phyloP scores from a whole-genome alignment of 345 rosid genomes.

The Erysimum cheiranthoides region DNA sequence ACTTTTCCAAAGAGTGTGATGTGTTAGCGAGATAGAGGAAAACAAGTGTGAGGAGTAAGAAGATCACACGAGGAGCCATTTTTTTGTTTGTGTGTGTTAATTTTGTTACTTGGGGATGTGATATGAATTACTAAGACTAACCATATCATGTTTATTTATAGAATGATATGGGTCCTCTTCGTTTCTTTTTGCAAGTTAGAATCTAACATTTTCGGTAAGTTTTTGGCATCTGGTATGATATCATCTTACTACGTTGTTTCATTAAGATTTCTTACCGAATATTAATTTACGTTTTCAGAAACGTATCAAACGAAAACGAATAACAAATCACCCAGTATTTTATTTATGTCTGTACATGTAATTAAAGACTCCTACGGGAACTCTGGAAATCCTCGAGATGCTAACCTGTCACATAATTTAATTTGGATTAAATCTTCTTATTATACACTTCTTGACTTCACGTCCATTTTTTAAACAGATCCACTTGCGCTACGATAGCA shows the following conservation, averaged over 20 bases:
- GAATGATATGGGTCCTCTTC: neutral
- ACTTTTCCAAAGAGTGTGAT: constrained; percentile 1
- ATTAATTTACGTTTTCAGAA: no score
- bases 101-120: neutral
- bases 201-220: neutral
- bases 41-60: constrained; percentile 12
- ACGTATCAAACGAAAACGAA: no score
- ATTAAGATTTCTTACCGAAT: neutral
- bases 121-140: neutral
- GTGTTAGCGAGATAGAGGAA: constrained; percentile 6
- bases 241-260: neutral
- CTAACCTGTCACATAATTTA: no score
- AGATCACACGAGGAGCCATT: constrained; percentile 21
- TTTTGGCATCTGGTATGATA: neutral
- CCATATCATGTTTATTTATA: constrained; percentile 7
- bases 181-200: neutral
- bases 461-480: no score
- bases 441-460: no score
- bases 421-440: no score
- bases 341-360: no score
- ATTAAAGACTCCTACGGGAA: no score
- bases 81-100: neutral
- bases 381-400: no score
- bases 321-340: no score
- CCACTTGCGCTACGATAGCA: no score